These are phyloP conservation scores for Porcisia hertigi DNA, from an alignment of 208 protist species.

Conservation along the genomic window DNA sequence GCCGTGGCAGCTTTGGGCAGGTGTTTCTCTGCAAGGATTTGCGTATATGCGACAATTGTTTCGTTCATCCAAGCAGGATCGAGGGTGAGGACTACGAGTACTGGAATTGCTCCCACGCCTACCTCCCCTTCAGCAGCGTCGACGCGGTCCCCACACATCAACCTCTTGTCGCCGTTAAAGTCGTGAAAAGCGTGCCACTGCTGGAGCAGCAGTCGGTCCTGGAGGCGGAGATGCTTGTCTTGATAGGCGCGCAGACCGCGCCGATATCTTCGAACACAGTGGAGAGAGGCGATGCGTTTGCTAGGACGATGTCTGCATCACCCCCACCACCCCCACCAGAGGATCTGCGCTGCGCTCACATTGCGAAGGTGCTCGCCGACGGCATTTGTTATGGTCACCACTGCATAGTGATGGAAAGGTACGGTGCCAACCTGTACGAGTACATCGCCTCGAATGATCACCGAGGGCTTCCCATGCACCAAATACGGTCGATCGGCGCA, in stretches of 20 bases:
- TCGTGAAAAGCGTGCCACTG: slow-evolving; percentile 76
- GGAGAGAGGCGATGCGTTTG: not conserved
- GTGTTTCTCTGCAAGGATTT: slow-evolving; percentile 89
- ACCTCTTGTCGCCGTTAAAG: slow-evolving; percentile 83
- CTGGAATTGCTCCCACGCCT: slow-evolving; percentile 82
- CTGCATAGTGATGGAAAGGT: slow-evolving; percentile 92
- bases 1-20: slow-evolving; percentile 81
- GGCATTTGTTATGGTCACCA: slow-evolving; percentile 83
- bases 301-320: not conserved
- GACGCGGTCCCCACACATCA: slow-evolving; percentile 52
- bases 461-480: slow-evolving; percentile 79
- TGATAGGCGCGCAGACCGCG: slow-evolving; percentile 72
- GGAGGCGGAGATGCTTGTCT: slow-evolving; percentile 86
- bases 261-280: not conserved
- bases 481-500: slow-evolving; percentile 80
- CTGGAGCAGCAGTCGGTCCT: slow-evolving; percentile 80
- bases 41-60: slow-evolving; percentile 65
- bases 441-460: slow-evolving; percentile 80
- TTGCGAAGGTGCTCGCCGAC: slow-evolving; percentile 74
- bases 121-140: slow-evolving; percentile 75
- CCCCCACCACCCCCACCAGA: slow-evolving; percentile 37
- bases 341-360: slow-evolving; percentile 60
- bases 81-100: slow-evolving; percentile 83
- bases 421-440: slow-evolving; percentile 92
- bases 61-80: slow-evolving; percentile 68